A percentile compares a stretch with the other conserved stretches of the same genome.
Evolutionary conservation across 345 rosid genomes (phyloP).

Genomic region (Arabis hirsuta): DNA sequence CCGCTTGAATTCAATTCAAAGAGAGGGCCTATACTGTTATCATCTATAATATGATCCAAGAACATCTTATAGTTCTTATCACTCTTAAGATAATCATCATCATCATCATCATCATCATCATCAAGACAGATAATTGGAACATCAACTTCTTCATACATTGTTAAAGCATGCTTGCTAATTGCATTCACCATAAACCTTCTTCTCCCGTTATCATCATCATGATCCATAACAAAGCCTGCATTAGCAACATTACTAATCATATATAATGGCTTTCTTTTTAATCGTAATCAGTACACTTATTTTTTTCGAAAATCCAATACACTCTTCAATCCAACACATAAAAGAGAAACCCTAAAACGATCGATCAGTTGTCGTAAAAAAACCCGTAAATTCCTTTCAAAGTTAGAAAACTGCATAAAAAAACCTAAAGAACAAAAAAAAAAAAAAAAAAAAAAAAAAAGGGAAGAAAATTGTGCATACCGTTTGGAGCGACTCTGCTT

Average conservation of each 20-base stretch:
- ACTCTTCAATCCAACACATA: slow-evolving; percentile 6
- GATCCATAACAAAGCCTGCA: slow-evolving; percentile 18
- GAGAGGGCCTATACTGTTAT: background rate
- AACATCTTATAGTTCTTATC: slow-evolving; percentile 29
- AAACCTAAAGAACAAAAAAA: background rate
- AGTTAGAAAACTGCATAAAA: background rate
- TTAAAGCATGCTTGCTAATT: background rate
- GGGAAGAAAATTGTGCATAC: slow-evolving; percentile 26
- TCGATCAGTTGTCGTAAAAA: background rate
- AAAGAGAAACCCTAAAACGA: slow-evolving; percentile 14
- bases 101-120: slow-evolving; percentile 24
- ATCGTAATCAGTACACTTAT: background rate
- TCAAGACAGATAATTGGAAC: slow-evolving; percentile 32
- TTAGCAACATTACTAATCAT: slow-evolving; percentile 7
- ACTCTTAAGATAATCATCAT: background rate
- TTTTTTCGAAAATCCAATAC: background rate
- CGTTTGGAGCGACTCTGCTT: slow-evolving; percentile 17
- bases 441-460: no score
- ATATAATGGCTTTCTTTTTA: background rate
- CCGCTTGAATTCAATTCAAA: background rate
- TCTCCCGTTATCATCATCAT: background rate
- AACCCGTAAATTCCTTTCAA: background rate
- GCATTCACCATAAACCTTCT: slow-evolving; percentile 25
- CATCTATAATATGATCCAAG: slow-evolving; percentile 31
- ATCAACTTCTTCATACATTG: background rate